phyloP scores from a whole-genome alignment of 345 rosid species.

The Eucalyptus leucophloia region DNA sequence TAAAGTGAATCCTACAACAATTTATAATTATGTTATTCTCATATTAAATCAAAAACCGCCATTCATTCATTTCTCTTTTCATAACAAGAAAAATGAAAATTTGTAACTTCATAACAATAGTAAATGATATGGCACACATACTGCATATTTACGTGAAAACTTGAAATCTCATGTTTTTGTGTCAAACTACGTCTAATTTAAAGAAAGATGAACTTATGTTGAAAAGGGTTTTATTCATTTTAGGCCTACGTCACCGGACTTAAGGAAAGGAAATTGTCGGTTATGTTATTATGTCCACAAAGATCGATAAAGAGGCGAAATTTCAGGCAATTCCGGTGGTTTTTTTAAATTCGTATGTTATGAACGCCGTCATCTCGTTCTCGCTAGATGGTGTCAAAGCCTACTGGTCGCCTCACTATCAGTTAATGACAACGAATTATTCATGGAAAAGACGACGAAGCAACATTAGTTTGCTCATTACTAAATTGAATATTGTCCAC shows the following conservation, averaged over 20 bases:
- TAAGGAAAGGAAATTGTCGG: not conserved
- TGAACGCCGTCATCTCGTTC: not conserved
- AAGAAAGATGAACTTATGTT: not conserved
- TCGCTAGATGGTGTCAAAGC: not conserved
- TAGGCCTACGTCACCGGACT: not conserved
- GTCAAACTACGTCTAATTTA: not conserved
- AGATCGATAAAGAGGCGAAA: not conserved
- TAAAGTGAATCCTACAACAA: rapidly evolving
- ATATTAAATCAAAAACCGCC: too few relatives aligned
- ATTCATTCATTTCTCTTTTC: too few relatives aligned
- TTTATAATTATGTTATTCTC: too few relatives aligned
- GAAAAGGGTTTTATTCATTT: not conserved
- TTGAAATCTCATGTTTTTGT: not conserved
- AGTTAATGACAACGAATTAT: not conserved
- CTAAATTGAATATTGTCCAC: too few relatives aligned
- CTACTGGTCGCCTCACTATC: not conserved
- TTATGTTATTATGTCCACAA: not conserved
- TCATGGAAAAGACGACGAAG: too few relatives aligned
- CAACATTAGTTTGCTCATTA: too few relatives aligned
- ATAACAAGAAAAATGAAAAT: too few relatives aligned
- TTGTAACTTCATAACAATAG: too few relatives aligned
- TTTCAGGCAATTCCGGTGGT: not conserved
- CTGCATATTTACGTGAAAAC: not conserved
- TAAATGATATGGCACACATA: too few relatives aligned
- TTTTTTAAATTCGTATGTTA: not conserved